Evolutionary conservation across 768 basidiomycete genomes (phyloP), one percentile per base, ranked within the genome.

Genomic region (Auricularia cornea): DNA sequence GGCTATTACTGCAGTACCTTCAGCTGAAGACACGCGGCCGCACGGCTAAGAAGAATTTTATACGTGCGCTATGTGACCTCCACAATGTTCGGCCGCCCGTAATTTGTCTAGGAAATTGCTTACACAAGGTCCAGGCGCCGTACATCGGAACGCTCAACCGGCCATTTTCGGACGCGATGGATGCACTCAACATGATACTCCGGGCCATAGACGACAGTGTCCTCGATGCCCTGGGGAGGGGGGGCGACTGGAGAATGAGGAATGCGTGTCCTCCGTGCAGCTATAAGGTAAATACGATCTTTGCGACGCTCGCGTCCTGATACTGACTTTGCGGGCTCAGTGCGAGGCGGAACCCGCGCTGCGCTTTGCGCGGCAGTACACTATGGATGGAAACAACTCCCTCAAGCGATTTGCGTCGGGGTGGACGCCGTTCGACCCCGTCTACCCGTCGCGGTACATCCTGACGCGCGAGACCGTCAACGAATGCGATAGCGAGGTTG

Each of bases 341-440:
- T 48, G 44, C 23, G 44, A 67, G 44, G 69, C 60, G 5, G 70
- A 72, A 35, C 56, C 51, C 2, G 8, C 33, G 23, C 41, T 69
- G 2, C 35, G 44, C 2, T 65, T 63, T n/a, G 28, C 64, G 10
- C 63, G 73, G 38, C 66, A 73, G 30, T 64, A 48, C 3, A 59
- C 63, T 0, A 68, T 71, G 62, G 68, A 70, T 40, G 68, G 71
- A 3, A 69, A 69, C 29, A 54, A 61, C 20, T 69, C 67, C 2
- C 67, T 69, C 5, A 48, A 48, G 20, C 44, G 44, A 14, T 48
- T 48, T 48, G 20, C 23, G 23, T 20, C 18, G 5, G 44, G 18
- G 12, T 18, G 18, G 23, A 48, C 44, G 16, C 44, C 44, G 12
- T 18, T 20, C 44, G 5, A 5, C 44, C 11, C 5, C 18, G 5